Base-by-base conservation (phyloP, 169 alveolate species). In the Eimeria maxima region DNA sequence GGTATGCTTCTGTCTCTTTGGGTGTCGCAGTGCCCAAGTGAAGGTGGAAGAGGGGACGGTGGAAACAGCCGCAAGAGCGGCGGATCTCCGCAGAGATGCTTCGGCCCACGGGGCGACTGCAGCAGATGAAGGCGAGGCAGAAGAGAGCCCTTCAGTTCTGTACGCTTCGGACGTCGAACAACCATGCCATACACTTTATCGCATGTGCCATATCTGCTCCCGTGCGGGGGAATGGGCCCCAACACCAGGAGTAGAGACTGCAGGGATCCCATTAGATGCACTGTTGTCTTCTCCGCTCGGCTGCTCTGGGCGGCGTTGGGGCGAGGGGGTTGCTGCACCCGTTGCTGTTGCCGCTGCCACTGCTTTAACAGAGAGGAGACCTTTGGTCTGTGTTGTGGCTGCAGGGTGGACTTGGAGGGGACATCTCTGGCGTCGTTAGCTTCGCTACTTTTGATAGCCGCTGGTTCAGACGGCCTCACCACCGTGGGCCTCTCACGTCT, bases 381-480 rank as follows among this genome's bases (percentile, higher is more conserved):
- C 20, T 45, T 0, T 2, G 60, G 6, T 7, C 45, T 42, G 22
- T 47, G 50, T n/a, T 73, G 88, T 42, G 33, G 10, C n/a, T 44
- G 16, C 90, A 81, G 90, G 45, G 73, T 81, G 74, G 90, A 81
- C 8, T 7, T 81, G 14, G 90, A 81, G 69, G 90, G 90, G 16
- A n/a, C 47, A 42, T 50, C 90, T 27, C 47, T 81, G 14, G 38
- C 53, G 29, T 47, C 74, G 11, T 50, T 81, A 22, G 44, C 90
- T 4, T 47, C 90, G 50, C 24, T 92, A 24, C 86, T 78, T 16
- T 65, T 92, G 44, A 71, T 33, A 5, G 95, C 95, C 3, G 86
- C 74, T 5, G 96, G 96, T 22, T 55, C 57, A 18, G 78, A 90
- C 7, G 96, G 96, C 27, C 76, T 93, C 87, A 60, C 89, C 8